Evolutionary conservation across 176 grass and related monocot species (phyloP).

Genomic region (Eragrostis curvula): DNA sequence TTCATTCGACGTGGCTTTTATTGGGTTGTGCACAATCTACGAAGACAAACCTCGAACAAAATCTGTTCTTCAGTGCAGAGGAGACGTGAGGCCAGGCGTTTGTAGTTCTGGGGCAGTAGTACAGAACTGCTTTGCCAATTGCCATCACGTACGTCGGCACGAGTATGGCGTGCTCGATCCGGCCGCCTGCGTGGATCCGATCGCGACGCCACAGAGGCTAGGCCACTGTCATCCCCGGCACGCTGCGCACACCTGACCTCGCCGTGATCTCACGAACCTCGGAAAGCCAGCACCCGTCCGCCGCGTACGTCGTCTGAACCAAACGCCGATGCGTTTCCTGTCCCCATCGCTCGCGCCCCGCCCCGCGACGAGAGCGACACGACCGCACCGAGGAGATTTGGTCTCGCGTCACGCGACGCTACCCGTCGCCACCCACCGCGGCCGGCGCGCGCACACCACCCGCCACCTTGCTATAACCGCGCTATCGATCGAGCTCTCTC

Average conservation of each 20-base stretch:
- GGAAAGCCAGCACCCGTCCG: background rate
- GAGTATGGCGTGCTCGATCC: background rate
- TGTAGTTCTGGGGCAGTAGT: background rate
- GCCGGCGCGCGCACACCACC: background rate
- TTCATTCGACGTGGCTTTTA: background rate
- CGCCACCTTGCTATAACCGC: no score
- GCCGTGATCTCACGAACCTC: background rate
- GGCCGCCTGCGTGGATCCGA: background rate
- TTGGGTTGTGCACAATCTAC: background rate
- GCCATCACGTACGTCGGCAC: background rate
- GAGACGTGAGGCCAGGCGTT: background rate
- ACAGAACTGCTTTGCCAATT: background rate
- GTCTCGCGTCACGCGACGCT: background rate
- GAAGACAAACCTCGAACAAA: background rate
- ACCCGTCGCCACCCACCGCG: background rate
- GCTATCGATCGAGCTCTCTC: background rate
- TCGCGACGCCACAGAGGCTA: background rate
- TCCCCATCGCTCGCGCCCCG: background rate
- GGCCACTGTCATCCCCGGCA: background rate
- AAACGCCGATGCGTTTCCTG: slow-evolving; percentile 5
- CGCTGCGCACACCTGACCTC: background rate
- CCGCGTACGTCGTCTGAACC: background rate
- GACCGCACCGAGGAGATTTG: background rate
- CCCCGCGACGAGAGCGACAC: background rate
- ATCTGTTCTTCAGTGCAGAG: background rate